Evolutionary conservation across 371 early-diverging fungal genomes (phyloP).

Genomic region (Mucor mucedo): DNA sequence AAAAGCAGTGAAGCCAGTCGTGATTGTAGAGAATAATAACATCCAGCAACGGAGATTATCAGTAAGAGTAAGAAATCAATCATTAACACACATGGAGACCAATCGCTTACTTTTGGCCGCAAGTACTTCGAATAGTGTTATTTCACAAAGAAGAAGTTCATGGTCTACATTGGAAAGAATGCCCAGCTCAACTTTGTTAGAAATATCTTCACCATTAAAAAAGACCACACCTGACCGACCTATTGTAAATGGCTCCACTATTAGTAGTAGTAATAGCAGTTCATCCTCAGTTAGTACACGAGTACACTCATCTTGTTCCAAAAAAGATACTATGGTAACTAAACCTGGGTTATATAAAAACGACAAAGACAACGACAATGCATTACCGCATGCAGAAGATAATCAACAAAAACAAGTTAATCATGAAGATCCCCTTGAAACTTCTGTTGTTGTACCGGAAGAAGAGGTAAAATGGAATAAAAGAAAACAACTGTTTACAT

Average conservation of each 20-base stretch:
- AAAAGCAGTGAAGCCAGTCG: constrained; percentile 13
- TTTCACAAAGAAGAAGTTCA: constrained; percentile 17
- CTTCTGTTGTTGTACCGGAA: constrained; percentile 3
- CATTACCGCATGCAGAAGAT: constrained; percentile 6
- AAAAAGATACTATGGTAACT: not conserved
- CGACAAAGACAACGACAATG: not conserved
- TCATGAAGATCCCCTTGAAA: constrained; percentile 10
- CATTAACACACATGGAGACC: constrained; percentile 3
- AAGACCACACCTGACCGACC: not conserved
- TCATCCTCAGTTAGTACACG: constrained; percentile 3
- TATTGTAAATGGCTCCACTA: no score
- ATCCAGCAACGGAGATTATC: not conserved
- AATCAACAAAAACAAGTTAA: constrained; percentile 6
- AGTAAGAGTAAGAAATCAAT: constrained; percentile 4
- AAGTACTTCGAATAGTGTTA: not conserved
- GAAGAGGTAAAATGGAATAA: constrained; percentile 12
- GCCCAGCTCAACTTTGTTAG: constrained; percentile 5
- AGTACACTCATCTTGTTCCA: constrained; percentile 9
- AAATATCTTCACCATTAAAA: constrained; percentile 6
- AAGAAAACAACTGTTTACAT: no score
- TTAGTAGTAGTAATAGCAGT: not conserved
- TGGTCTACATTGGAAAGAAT: constrained; percentile 3
- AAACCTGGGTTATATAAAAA: constrained; percentile 1
- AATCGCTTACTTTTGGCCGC: not conserved
- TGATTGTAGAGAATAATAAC: not conserved